phyloP scores from a whole-genome alignment of 257 asterid genomes.

The Salvia miltiorrhiza region DNA sequence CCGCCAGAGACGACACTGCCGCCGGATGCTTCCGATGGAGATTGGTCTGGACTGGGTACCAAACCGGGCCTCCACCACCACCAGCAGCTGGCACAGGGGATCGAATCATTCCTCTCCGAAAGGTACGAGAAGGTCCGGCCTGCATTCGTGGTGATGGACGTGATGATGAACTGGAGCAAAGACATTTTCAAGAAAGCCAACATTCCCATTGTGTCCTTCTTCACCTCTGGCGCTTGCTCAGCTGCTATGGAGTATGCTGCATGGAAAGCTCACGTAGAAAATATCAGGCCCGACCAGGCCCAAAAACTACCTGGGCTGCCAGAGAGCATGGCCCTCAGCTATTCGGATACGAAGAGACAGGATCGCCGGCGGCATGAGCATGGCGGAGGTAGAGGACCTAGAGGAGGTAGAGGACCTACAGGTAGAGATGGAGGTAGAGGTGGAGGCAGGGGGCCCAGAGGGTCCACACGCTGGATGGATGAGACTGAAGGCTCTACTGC shows the following conservation, averaged over 20 bases:
- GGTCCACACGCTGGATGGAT: conserved; percentile 51
- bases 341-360: conserved; percentile 38
- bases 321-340: conserved; percentile 38
- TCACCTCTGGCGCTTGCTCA: conserved; percentile 63
- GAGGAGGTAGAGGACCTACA: background rate
- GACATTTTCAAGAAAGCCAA: conserved; percentile 43
- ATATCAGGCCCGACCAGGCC: conserved; percentile 42
- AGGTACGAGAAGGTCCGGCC: conserved; percentile 35
- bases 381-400: background rate
- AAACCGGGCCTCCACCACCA: conserved; percentile 21
- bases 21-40: background rate
- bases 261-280: conserved; percentile 46
- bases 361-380: background rate
- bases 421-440: no score
- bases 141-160: conserved; percentile 57
- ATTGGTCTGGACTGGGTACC: background rate
- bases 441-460: background rate
- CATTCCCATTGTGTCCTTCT: conserved; percentile 46
- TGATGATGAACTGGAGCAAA: conserved; percentile 73
- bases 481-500: conserved; percentile 48
- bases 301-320: conserved; percentile 45
- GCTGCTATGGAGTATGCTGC: conserved; percentile 61
- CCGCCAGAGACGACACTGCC: background rate
- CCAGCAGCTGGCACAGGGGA: conserved; percentile 40
- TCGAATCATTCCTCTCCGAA: conserved; percentile 35